These are phyloP conservation scores for Epichloe typhina DNA, from an alignment of 2,329 filamentous ascomycete genomes.

Conservation along the genomic window DNA sequence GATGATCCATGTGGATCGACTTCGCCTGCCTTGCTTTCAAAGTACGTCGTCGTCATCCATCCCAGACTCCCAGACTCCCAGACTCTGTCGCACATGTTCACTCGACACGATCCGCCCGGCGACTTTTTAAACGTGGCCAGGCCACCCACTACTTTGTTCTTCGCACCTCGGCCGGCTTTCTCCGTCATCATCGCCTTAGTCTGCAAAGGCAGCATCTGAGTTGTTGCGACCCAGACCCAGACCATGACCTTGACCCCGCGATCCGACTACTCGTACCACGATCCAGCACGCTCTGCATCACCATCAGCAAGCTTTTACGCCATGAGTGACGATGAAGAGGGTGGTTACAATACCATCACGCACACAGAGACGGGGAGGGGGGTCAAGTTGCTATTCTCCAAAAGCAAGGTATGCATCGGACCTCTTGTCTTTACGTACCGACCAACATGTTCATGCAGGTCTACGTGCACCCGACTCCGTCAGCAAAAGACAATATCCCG, in stretches of 20 bases:
- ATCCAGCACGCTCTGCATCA: constrained; percentile 5
- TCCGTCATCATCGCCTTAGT: background rate
- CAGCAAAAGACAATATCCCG: constrained; percentile 86
- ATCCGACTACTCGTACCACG: background rate
- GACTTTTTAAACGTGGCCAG: too few species aligned
- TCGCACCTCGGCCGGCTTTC: background rate
- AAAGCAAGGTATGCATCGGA: constrained; percentile 66
- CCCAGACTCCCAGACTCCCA: background rate
- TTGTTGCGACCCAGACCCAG: background rate
- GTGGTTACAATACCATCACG: constrained; percentile 86
- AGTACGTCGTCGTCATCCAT: background rate
- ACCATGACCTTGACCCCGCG: constrained; percentile 3
- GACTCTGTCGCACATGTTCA: background rate
- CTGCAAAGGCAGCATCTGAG: background rate
- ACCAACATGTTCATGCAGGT: constrained; percentile 41
- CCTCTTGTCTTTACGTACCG: background rate
- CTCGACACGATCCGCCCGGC: background rate
- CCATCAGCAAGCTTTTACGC: constrained; percentile 32
- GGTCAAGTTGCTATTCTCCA: constrained; percentile 92
- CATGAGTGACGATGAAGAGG: constrained; percentile 91
- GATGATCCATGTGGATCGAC: too few species aligned
- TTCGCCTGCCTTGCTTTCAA: too few species aligned
- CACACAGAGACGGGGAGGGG: constrained; percentile 60
- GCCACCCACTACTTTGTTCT: background rate
- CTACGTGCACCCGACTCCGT: constrained; percentile 89